These are phyloP conservation scores for Helianthus annuus DNA, from an alignment of 129 eudicot species.

Conservation along the genomic window HanXRQr2.0-SUNRISE NC_035436.2:155590955-155591454, in stretches of 20 bases:
- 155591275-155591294: constrained; percentile 71
- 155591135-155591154: constrained; percentile 84
- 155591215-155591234: constrained; percentile 62
- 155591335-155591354: constrained; percentile 76
- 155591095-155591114: constrained; percentile 83
- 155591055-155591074: constrained; percentile 38
- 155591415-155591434: constrained; percentile 88
- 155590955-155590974: constrained; percentile 78
- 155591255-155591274: constrained; percentile 81
- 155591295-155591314: constrained; percentile 41
- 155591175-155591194: constrained; percentile 80
- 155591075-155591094: constrained; percentile 55
- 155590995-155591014: constrained; percentile 57
- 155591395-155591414: constrained; percentile 78
- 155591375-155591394: constrained; percentile 97
- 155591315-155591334: constrained; percentile 43
- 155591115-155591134: constrained; percentile 88
- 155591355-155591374: constrained; percentile 85
- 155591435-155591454: constrained; percentile 87
- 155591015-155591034: constrained; percentile 59
- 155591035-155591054: constrained; percentile 46
- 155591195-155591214: constrained; percentile 75
- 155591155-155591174: constrained; percentile 83
- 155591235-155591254: constrained; percentile 75
- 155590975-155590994: constrained; percentile 83